Conservation (phyloP, 345 rosid genomes). For the Moricandia moricandioides region DNA sequence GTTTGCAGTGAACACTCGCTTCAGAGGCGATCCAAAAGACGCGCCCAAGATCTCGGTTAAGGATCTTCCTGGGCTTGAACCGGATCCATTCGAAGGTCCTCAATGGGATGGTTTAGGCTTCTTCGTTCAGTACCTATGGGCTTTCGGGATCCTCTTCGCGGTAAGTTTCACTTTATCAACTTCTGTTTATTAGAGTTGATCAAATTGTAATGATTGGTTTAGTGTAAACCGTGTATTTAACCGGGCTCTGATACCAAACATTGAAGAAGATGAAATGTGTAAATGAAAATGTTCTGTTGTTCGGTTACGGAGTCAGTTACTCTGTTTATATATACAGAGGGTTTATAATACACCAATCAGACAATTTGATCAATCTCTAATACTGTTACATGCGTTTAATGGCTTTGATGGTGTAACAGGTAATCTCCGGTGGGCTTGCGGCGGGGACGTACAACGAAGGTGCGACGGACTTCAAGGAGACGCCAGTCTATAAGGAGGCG, state of each 20-base stretch:
- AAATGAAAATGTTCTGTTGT: not conserved
- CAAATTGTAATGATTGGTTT: not conserved
- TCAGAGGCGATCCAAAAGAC: slow-evolving; percentile 25
- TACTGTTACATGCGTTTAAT: not conserved
- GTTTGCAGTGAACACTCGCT: slow-evolving; percentile 35
- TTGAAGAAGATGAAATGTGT: no score
- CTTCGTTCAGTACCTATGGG: slow-evolving; percentile 86
- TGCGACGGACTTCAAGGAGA: slow-evolving; percentile 85
- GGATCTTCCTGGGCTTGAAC: slow-evolving; percentile 59
- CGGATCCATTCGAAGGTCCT: slow-evolving; percentile 79
- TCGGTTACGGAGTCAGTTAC: not conserved
- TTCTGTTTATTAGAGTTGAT: not conserved
- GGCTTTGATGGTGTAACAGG: slow-evolving; percentile 39
- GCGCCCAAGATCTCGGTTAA: slow-evolving; percentile 41
- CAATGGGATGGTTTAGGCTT: slow-evolving; percentile 84
- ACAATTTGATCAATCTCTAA: not conserved
- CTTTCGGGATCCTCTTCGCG: slow-evolving; percentile 80
- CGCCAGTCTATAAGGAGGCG: slow-evolving; percentile 81
- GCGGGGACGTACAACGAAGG: slow-evolving; percentile 84
- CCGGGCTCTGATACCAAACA: not conserved
- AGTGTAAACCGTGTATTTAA: not conserved
- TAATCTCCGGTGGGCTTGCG: slow-evolving; percentile 80
- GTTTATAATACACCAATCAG: not conserved
- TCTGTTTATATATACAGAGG: not conserved
- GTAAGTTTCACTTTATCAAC: slow-evolving; percentile 35